phyloP scores from a whole-genome alignment of 2,329 filamentous ascomycete species.

The Colletotrichum tamarilloi region DNA sequence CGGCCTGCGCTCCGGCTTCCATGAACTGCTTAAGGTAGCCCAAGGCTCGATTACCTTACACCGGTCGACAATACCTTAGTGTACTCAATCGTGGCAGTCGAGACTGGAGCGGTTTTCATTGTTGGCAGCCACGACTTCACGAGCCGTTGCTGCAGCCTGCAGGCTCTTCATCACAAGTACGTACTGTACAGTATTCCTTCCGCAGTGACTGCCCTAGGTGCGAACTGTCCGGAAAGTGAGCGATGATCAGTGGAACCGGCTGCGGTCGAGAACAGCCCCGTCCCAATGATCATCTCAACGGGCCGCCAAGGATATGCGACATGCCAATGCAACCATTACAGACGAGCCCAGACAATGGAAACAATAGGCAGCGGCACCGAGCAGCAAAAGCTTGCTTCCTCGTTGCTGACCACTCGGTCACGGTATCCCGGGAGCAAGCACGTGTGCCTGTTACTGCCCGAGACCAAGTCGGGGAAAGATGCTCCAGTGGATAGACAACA shows the following conservation, averaged over 20 bases:
- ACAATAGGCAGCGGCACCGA: neutral
- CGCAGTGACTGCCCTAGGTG: neutral
- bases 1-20: neutral
- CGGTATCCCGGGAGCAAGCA: slow-evolving; percentile 1
- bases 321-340: slow-evolving; percentile 19
- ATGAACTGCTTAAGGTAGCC: neutral
- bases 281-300: slow-evolving; percentile 25
- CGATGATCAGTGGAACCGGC: slow-evolving; percentile 24
- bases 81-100: neutral
- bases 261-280: slow-evolving; percentile 28
- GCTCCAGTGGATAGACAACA: neutral
- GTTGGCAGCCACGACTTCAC: neutral
- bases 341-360: neutral
- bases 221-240: slow-evolving; percentile 10
- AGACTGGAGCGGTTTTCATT: neutral
- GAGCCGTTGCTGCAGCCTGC: neutral
- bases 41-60: neutral
- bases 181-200: neutral
- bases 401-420: neutral
- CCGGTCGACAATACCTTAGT: too few species aligned
- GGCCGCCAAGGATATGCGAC: slow-evolving; percentile 23
- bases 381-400: slow-evolving; percentile 5
- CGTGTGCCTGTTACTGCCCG: neutral
- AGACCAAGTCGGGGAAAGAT: slow-evolving; percentile 4
- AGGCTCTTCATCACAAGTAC: neutral